Conservation (phyloP, 768 basidiomycete genomes). For the Cytidiella melzeri region DNA sequence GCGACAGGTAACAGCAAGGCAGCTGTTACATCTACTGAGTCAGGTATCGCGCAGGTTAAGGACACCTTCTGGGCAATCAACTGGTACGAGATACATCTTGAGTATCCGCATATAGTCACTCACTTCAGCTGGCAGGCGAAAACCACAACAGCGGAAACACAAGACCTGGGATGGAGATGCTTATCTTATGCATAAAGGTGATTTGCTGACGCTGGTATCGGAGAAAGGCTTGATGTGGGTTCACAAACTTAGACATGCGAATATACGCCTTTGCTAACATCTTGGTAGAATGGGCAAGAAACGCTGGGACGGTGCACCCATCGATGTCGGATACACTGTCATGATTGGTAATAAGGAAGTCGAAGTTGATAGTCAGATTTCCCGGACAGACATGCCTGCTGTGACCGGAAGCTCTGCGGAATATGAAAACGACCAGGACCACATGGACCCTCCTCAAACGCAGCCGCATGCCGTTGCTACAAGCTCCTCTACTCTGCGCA, state of each 20-base stretch:
- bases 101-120: conserved; percentile 6
- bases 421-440: conserved; percentile 22
- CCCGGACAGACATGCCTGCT: conserved; percentile 45
- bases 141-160: conserved; percentile 63
- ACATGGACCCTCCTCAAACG: conserved; percentile 1
- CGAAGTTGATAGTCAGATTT: conserved; percentile 48
- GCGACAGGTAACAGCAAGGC: conserved; percentile 4
- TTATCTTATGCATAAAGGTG: conserved; percentile 46
- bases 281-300: conserved; percentile 59
- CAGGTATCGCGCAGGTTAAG: background rate
- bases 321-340: conserved; percentile 18
- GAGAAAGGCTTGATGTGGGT: conserved; percentile 68
- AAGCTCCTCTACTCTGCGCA: too few species aligned
- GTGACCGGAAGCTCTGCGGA: conserved; percentile 29
- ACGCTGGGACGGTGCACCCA: conserved; percentile 49
- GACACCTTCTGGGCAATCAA: conserved; percentile 61
- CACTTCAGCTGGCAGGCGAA: conserved; percentile 46
- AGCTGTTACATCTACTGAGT: background rate
- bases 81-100: conserved; percentile 37
- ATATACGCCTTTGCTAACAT: background rate
- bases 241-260: background rate
- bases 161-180: conserved; percentile 82
- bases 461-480: too few species aligned
- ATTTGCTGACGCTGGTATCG: conserved; percentile 54
- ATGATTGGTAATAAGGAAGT: conserved; percentile 58